Evolutionary conservation across 352 stramenopile genomes (phyloP).

Genomic region (Globisporangium paddicum): DNA sequence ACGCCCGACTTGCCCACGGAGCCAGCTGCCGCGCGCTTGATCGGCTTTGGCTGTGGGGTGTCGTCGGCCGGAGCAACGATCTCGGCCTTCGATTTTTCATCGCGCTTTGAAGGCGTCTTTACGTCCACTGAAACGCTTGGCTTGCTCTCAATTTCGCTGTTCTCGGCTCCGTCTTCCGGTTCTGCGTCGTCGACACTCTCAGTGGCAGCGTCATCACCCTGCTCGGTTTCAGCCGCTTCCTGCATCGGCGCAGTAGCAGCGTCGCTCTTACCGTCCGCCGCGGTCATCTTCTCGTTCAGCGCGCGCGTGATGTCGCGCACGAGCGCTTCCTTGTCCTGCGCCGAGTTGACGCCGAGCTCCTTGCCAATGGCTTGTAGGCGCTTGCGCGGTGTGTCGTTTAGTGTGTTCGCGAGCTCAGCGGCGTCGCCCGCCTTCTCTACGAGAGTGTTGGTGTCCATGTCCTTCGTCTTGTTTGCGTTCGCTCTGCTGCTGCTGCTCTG

Average conservation of each 20-base stretch:
- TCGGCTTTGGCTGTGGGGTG: slow-evolving; percentile 11
- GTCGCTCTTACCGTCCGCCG: background rate
- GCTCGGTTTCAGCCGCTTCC: background rate
- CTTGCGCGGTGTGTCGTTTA: background rate
- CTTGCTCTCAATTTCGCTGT: background rate
- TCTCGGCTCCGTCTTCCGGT: background rate
- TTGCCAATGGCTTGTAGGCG: background rate
- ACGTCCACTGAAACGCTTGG: background rate
- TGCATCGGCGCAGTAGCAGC: background rate
- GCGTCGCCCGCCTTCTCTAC: background rate
- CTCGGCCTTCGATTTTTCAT: background rate
- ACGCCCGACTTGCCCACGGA: slow-evolving; percentile 10
- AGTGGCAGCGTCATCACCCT: background rate
- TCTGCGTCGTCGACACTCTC: background rate
- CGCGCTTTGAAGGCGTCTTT: background rate
- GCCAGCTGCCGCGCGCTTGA: background rate
- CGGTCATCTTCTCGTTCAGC: background rate
- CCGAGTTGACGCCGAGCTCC: background rate
- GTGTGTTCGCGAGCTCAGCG: background rate
- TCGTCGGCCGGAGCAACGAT: background rate
- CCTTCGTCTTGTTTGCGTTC: background rate
- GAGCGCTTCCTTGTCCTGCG: background rate
- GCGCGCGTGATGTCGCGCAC: background rate
- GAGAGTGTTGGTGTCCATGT: background rate
- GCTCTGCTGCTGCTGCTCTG: background rate